These are phyloP conservation scores for Vanrija pseudolonga DNA, from an alignment of 1,284 basidiomycete genomes.

Conservation along the genomic window DNA sequence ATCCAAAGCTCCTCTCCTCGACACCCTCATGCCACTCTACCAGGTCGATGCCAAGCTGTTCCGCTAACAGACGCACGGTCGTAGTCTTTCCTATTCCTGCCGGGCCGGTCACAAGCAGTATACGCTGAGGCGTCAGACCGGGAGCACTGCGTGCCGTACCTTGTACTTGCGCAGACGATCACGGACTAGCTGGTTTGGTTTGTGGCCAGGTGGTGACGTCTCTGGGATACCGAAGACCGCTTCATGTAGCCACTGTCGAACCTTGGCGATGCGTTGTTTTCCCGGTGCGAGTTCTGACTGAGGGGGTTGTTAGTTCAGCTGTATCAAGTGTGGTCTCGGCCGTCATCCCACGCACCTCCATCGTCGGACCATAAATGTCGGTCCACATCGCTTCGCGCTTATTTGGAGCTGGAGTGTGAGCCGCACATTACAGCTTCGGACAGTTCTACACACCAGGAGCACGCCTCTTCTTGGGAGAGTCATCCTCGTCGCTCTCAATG, in stretches of 20 bases:
- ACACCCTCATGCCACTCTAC: slow-evolving; percentile 69
- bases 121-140: slow-evolving; percentile 55
- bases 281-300: slow-evolving; percentile 84
- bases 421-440: background rate
- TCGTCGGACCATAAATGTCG: slow-evolving; percentile 66
- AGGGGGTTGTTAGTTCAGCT: slow-evolving; percentile 1
- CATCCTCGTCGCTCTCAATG: slow-evolving; percentile 29
- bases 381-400: slow-evolving; percentile 60
- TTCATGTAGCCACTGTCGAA: slow-evolving; percentile 79
- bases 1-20: slow-evolving; percentile 43
- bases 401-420: background rate
- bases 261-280: slow-evolving; percentile 76
- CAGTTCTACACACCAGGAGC: background rate
- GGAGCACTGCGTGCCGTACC: slow-evolving; percentile 49
- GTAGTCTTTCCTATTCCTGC: slow-evolving; percentile 89
- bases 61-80: slow-evolving; percentile 69
- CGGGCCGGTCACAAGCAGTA: slow-evolving; percentile 81
- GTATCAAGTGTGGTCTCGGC: too few relatives aligned
- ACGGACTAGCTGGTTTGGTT: slow-evolving; percentile 42
- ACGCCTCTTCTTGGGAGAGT: background rate
- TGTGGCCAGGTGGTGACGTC: slow-evolving; percentile 16
- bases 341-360: slow-evolving; percentile 54
- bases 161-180: slow-evolving; percentile 70
- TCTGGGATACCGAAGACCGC: slow-evolving; percentile 60
- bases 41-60: slow-evolving; percentile 73